A percentile compares a stretch with the other conserved stretches of the same genome.
phyloP scores from a whole-genome alignment of 2,329 filamentous ascomycete species.

The Botryotinia convoluta region DNA sequence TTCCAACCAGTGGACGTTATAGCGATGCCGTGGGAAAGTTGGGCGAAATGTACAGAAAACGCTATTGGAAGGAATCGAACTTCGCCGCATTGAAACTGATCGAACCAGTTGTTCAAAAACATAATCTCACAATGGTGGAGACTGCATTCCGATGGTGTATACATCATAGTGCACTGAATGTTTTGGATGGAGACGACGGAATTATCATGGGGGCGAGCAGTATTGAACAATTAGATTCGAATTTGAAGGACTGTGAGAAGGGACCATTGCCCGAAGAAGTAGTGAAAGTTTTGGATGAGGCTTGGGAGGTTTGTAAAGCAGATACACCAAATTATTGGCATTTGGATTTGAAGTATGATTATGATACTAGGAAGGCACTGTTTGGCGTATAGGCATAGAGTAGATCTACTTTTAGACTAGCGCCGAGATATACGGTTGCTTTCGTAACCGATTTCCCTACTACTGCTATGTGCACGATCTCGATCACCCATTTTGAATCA shows the following conservation, averaged over 20 bases:
- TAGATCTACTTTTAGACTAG: not conserved
- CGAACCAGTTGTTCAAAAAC: constrained; percentile 57
- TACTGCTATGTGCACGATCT: no score
- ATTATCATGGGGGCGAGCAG: constrained; percentile 45
- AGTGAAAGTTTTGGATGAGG: constrained; percentile 60
- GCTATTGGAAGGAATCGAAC: constrained; percentile 62
- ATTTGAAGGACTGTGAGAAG: constrained; percentile 45
- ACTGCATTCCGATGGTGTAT: constrained; percentile 58
- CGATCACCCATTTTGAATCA: no score
- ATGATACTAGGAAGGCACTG: constrained; percentile 33
- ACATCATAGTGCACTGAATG: constrained; percentile 58
- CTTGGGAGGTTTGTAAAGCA: constrained; percentile 59
- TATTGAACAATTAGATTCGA: constrained; percentile 42
- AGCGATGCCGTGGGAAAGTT: constrained; percentile 47
- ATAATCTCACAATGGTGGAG: constrained; percentile 58
- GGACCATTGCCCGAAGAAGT: constrained; percentile 64
- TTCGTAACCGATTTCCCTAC: no score
- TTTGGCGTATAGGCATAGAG: constrained; percentile 22
- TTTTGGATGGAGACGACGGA: constrained; percentile 44
- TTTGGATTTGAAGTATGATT: constrained; percentile 35
- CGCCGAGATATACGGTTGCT: not conserved
- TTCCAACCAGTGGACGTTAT: constrained; percentile 66
- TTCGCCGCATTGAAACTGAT: constrained; percentile 60
- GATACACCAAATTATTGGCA: constrained; percentile 39
- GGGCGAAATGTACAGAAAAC: constrained; percentile 53